Evolutionary conservation across 2,329 filamentous ascomycete genomes (phyloP), one percentile per base, ranked within the genome.

Genomic region (Lecanicillium sp.): DNA sequence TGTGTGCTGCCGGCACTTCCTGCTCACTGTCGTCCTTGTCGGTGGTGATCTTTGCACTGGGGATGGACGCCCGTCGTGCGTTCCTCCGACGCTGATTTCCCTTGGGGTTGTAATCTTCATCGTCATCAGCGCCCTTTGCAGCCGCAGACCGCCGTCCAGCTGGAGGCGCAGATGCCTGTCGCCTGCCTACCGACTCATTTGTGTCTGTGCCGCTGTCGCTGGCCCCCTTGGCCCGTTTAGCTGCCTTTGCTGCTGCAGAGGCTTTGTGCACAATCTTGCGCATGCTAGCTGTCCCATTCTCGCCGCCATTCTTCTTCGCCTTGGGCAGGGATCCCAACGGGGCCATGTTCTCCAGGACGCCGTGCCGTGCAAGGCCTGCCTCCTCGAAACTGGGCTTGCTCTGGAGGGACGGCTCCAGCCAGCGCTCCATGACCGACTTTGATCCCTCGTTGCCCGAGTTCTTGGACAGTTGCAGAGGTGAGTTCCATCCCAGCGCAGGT

Each of bases 341-440:
- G 38, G 80, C 80, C 88, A 94, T 94, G 51, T 81, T 81, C 59
- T 85, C 81, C 42, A 94, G 68, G 14, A 94, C 84, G 46, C 85
- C 85, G 57, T 79, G 77, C 35, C 82, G 72, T 51, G 82, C 68
- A 49, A 92, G 72, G 32, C 83, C 84, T 41, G 73, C 77, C 56
- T 94, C 86, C 65, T 85, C 78, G 55, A 82, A 94, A 56, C 83
- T 90, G 9, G 88, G 55, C 59, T 72, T 75, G 58, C 63, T 68
- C 59, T 75, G 71, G 29, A 77, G 62, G 7, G 71, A 63, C 9
- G 74, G 74, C 54, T 79, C 75, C 46, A 78, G 58, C 75, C 75
- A 79, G 43, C 63, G 63, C 46, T 71, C 63, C 70, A 78, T 68
- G 43, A 76, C 68, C 13, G 59, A 57, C 48, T 64, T 63, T 43